phyloP scores from a whole-genome alignment of 805 yeast genomes.

The Cyberlindnera euphorbiiphila region DNA sequence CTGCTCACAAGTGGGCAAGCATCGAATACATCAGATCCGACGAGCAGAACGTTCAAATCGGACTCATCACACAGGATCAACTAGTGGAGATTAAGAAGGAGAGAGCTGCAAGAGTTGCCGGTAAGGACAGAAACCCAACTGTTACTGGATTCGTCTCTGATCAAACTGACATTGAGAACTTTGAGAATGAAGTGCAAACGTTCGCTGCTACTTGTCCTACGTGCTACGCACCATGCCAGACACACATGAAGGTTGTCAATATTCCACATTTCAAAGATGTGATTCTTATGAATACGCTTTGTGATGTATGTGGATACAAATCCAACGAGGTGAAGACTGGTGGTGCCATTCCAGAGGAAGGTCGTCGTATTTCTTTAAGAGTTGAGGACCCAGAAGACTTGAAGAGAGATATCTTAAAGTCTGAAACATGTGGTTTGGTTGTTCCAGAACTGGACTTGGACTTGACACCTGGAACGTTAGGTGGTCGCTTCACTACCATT shows the following conservation, averaged over 20 bases:
- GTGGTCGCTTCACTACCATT: conserved; percentile 95
- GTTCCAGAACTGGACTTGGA: conserved; percentile 90
- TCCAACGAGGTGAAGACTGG: conserved; percentile 98
- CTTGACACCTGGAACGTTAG: conserved; percentile 92
- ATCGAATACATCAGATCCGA: conserved; percentile 78
- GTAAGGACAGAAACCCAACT: conserved; percentile 34
- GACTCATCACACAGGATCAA: conserved; percentile 65
- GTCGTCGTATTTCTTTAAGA: conserved; percentile 64
- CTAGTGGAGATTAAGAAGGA: conserved; percentile 34
- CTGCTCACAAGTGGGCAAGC: conserved; percentile 87
- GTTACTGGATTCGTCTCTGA: conserved; percentile 62
- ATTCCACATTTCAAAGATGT: conserved; percentile 99
- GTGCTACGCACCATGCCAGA: conserved; percentile 76
- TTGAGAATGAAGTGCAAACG: conserved; percentile 86
- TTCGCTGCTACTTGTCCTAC: conserved; percentile 91
- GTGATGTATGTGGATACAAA: conserved; percentile 91
- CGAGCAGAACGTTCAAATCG: conserved; percentile 82
- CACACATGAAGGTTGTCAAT: conserved; percentile 94
- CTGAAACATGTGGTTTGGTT: conserved; percentile 84
- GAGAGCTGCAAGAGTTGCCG: conserved; percentile 22
- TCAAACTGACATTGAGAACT: conserved; percentile 77
- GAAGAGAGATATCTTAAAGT: conserved; percentile 89
- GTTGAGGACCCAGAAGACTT: conserved; percentile 87
- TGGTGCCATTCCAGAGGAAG: conserved; percentile 88
- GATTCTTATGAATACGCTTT: conserved; percentile 89